Evolutionary conservation across 108 stramenopile species (phyloP).

Genomic region (Skeletonema marinoi): DNA sequence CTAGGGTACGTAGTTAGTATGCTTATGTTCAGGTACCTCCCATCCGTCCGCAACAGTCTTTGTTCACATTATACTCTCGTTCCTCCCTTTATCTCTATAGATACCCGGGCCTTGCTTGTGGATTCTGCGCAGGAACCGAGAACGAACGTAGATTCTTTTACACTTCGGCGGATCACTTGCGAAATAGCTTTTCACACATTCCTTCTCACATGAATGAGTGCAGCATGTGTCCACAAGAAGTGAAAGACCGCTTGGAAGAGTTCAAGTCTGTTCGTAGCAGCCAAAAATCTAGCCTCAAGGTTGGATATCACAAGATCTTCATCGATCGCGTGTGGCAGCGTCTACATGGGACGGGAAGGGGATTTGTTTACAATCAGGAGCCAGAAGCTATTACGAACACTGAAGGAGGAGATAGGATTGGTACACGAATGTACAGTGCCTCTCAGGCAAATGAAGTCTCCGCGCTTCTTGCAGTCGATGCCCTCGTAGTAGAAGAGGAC

Average conservation of each 20-base stretch:
- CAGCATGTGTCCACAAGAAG: constrained; percentile 32
- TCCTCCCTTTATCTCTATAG: not conserved
- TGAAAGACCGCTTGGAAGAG: constrained; percentile 41
- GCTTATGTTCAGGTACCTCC: not conserved
- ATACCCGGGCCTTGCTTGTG: constrained; percentile 54
- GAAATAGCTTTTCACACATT: constrained; percentile 57
- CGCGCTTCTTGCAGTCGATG: not conserved
- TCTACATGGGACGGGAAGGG: constrained; percentile 18
- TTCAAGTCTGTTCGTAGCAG: constrained; percentile 41
- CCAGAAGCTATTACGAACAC: not conserved
- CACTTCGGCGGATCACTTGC: constrained; percentile 51
- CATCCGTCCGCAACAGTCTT: not conserved
- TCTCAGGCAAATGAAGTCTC: not conserved
- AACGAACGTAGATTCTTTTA: constrained; percentile 55
- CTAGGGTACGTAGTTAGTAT: constrained; percentile 12
- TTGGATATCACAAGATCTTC: constrained; percentile 55
- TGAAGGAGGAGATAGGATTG: constrained; percentile 10
- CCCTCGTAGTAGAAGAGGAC: constrained; percentile 5
- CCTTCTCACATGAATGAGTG: constrained; percentile 47
- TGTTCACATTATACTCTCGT: not conserved
- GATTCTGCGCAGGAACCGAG: constrained; percentile 36
- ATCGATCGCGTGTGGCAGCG: constrained; percentile 52
- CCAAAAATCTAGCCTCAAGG: constrained; percentile 53
- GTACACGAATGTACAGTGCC: not conserved
- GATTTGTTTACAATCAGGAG: not conserved